Evolutionary conservation across 78 protist genomes (phyloP).

Genomic region (Planoprotostelium fungivorum): DNA sequence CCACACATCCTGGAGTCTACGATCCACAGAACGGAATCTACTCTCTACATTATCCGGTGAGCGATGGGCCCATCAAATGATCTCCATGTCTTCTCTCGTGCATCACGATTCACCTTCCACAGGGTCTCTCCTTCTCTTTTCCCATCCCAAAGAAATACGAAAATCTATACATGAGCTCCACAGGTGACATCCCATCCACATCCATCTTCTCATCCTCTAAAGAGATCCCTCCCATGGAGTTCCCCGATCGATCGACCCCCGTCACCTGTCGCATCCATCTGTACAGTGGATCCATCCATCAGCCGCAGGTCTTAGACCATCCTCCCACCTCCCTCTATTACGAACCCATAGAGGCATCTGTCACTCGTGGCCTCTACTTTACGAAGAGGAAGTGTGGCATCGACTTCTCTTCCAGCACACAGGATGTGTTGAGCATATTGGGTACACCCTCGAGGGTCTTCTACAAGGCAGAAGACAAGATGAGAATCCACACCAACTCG

Average conservation of each 20-base stretch:
- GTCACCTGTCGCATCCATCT: constrained; percentile 38
- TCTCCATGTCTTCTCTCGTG: not conserved
- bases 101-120: not conserved
- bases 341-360: constrained; percentile 1
- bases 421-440: constrained; percentile 54
- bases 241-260: constrained; percentile 78
- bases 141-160: constrained; percentile 53
- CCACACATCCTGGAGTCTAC: constrained; percentile 63
- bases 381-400: constrained; percentile 27
- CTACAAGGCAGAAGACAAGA: constrained; percentile 68
- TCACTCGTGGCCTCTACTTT: constrained; percentile 42
- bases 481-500: constrained; percentile 53
- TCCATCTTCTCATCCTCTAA: not conserved
- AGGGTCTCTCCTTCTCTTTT: constrained; percentile 63
- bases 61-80: not conserved
- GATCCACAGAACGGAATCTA: constrained; percentile 28
- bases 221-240: constrained; percentile 49
- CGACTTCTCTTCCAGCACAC: constrained; percentile 38
- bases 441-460: constrained; percentile 61
- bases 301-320: not conserved
- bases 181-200: not conserved
- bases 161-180: constrained; percentile 20
- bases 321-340: not conserved
- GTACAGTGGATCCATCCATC: constrained; percentile 38
- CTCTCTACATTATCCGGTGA: constrained; percentile 60